These are phyloP conservation scores for Tricholoma flavovirens DNA, from an alignment of 768 basidiomycete genomes.

Conservation along the genomic window DNA sequence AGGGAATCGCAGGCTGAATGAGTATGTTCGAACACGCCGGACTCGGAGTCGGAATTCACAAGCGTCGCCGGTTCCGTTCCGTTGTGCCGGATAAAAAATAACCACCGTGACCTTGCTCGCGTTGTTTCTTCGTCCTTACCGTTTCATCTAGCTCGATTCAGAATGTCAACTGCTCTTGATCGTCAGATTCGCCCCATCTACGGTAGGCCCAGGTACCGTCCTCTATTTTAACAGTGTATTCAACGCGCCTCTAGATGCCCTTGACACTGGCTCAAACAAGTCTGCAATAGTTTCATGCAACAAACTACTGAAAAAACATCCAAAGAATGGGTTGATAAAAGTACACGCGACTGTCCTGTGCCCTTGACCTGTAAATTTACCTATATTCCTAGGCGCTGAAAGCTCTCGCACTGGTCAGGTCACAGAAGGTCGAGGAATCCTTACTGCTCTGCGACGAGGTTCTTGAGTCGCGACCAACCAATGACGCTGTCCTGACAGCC, in stretches of 20 bases:
- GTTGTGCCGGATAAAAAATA: no score
- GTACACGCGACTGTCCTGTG: constrained; percentile 26
- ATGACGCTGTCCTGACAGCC: constrained; percentile 68
- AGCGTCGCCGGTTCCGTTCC: no score
- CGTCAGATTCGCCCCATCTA: constrained; percentile 85
- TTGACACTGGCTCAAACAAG: constrained; percentile 84
- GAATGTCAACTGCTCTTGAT: constrained; percentile 61
- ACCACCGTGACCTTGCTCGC: no score
- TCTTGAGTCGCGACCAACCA: constrained; percentile 62
- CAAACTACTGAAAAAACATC: constrained; percentile 83
- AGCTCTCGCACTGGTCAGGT: constrained; percentile 76
- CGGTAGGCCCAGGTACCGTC: constrained; percentile 38
- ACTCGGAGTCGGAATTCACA: no score
- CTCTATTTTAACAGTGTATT: constrained; percentile 1
- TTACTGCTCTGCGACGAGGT: constrained; percentile 76
- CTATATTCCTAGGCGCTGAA: constrained; percentile 58
- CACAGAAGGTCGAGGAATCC: constrained; percentile 83
- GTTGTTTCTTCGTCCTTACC: background rate
- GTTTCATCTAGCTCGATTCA: background rate
- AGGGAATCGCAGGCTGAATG: background rate
- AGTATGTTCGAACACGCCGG: no score
- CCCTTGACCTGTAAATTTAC: constrained; percentile 2
- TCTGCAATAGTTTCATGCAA: constrained; percentile 81
- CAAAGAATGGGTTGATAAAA: constrained; percentile 67
- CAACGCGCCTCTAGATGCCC: constrained; percentile 50